Conservation (phyloP, 148 eudicot species). For the Polygonum maritimum region DNA sequence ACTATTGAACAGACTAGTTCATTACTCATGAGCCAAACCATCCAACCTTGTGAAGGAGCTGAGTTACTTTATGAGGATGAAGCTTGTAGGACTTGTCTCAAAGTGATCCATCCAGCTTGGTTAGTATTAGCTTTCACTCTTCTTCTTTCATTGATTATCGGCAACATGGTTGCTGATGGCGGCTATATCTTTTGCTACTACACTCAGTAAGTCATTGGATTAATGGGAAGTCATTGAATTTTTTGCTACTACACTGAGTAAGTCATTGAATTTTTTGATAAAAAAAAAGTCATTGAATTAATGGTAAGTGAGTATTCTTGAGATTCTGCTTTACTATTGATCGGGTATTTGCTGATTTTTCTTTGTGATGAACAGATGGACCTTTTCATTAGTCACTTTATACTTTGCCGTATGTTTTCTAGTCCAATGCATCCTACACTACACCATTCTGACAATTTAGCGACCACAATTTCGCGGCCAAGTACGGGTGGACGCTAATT, state of each 20-base stretch:
- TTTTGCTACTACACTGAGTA: too few relatives aligned
- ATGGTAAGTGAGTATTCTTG: neutral
- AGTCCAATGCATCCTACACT: too few relatives aligned
- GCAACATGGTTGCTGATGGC: slow-evolving; percentile 39
- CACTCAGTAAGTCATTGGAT: slow-evolving; percentile 55
- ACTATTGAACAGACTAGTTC: too few relatives aligned
- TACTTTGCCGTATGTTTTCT: slow-evolving; percentile 77
- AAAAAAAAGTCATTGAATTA: too few relatives aligned
- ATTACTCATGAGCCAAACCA: too few relatives aligned
- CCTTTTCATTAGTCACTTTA: slow-evolving; percentile 58
- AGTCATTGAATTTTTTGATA: too few relatives aligned
- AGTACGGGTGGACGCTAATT: too few relatives aligned
- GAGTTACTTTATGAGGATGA: slow-evolving; percentile 49
- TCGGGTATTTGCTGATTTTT: slow-evolving; percentile 11
- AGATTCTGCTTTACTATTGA: slow-evolving; percentile 5
- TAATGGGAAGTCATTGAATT: neutral
- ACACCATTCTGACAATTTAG: too few relatives aligned
- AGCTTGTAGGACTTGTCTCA: slow-evolving; percentile 63
- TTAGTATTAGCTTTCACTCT: slow-evolving; percentile 47
- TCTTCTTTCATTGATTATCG: slow-evolving; percentile 42
- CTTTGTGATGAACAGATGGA: slow-evolving; percentile 61
- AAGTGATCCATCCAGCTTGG: slow-evolving; percentile 53
- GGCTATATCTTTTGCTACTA: slow-evolving; percentile 53
- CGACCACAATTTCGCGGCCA: too few relatives aligned
- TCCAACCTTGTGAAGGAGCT: slow-evolving; percentile 17